Evolutionary conservation across 768 basidiomycete genomes (phyloP).

Genomic region (Neoboletus brunneissimus): DNA sequence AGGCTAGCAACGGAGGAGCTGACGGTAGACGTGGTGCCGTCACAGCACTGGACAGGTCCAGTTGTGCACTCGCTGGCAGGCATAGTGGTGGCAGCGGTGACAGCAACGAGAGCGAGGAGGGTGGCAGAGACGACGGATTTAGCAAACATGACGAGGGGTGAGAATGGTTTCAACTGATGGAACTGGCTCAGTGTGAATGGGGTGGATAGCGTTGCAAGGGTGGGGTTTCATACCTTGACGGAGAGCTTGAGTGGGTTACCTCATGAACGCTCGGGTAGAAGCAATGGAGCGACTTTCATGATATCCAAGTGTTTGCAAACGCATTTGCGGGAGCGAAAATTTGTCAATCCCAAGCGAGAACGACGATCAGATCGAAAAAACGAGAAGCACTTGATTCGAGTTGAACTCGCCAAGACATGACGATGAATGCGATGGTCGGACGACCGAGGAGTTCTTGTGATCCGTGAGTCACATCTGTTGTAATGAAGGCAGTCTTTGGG

Average conservation of each 20-base stretch:
- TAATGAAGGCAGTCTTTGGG: no score
- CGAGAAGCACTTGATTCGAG: not conserved
- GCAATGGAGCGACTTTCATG: not conserved
- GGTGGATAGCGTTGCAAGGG: not conserved
- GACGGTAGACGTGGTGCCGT: not conserved
- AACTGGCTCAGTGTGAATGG: not conserved
- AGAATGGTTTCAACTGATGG: not conserved
- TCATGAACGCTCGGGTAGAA: not conserved
- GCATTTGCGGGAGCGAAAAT: not conserved
- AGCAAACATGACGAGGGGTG: conserved; percentile 1
- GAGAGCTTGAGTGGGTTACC: not conserved
- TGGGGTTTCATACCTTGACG: not conserved
- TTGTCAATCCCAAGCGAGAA: not conserved
- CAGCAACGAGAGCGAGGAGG: not conserved
- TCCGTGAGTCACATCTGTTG: not conserved
- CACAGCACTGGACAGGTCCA: not conserved
- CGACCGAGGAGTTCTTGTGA: not conserved
- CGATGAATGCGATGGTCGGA: not conserved
- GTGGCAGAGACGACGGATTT: not conserved
- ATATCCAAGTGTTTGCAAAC: not conserved
- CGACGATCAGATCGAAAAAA: not conserved
- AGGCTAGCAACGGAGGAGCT: not conserved
- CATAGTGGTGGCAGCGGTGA: not conserved
- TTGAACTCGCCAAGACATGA: not conserved
- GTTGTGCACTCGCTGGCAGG: not conserved